phyloP scores from a whole-genome alignment of 2,329 filamentous ascomycete genomes.

The Diaporthe ilicicola region DNA sequence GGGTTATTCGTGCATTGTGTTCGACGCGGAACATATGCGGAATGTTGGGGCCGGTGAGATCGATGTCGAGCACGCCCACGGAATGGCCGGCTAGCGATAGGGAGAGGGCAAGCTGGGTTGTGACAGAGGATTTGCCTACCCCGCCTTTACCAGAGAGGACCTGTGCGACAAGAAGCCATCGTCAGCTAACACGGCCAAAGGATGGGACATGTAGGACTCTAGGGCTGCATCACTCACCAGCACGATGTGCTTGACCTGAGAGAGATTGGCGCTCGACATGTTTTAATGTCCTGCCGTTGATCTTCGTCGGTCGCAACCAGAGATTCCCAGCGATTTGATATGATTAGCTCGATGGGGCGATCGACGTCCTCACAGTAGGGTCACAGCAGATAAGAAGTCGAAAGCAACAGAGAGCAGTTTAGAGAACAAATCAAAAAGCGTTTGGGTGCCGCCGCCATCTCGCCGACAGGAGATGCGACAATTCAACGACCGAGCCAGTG shows the following conservation, averaged over 20 bases:
- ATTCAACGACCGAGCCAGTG: neutral
- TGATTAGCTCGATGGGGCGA: neutral
- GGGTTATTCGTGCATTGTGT: conserved; percentile 80
- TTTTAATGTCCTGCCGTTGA: neutral
- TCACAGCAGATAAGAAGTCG: neutral
- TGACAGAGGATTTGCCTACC: conserved; percentile 98
- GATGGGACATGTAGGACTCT: neutral
- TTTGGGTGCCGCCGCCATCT: conserved; percentile 20
- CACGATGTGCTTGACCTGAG: conserved; percentile 79
- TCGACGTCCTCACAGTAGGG: neutral
- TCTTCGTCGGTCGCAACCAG: neutral
- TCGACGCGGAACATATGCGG: conserved; percentile 94
- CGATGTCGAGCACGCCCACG: conserved; percentile 94
- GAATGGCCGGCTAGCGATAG: conserved; percentile 85
- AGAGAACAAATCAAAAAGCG: neutral
- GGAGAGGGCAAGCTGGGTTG: conserved; percentile 91
- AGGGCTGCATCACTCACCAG: conserved; percentile 54
- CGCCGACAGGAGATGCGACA: neutral
- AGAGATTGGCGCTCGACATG: conserved; percentile 65
- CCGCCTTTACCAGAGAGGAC: conserved; percentile 96
- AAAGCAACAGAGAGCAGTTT: neutral
- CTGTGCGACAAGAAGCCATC: conserved; percentile 43
- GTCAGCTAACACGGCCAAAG: conserved; percentile 14
- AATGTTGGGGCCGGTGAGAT: conserved; percentile 95
- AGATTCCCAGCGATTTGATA: neutral